phyloP scores from a whole-genome alignment of 495 filamentous ascomycete species.

The Parathielavia hyrcaniae region DNA sequence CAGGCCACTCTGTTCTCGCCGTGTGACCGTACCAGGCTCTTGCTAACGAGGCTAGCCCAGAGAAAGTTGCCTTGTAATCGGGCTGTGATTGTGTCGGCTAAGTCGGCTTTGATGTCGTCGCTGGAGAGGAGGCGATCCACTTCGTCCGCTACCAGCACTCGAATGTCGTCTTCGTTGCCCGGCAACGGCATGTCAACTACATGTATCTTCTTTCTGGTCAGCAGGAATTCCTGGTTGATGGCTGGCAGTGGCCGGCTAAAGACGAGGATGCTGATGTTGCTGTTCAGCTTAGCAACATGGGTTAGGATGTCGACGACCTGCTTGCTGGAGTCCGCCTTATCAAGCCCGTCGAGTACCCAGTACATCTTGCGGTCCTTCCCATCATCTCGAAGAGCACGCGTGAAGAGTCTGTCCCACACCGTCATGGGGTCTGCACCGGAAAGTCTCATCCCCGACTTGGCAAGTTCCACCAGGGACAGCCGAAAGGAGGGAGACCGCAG shows the following conservation, averaged over 20 bases:
- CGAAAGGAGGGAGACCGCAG: conserved; percentile 13
- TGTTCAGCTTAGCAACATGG: not conserved
- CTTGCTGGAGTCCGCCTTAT: conserved; percentile 25
- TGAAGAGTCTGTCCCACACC: conserved; percentile 1
- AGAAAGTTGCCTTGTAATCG: conserved; percentile 28
- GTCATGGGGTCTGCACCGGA: not conserved
- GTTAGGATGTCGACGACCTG: conserved; percentile 23
- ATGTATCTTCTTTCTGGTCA: not conserved
- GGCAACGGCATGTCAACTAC: conserved; percentile 10
- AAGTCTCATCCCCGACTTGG: not conserved
- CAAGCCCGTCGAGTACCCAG: conserved; percentile 30
- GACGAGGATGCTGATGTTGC: conserved; percentile 7
- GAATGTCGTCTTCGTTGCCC: conserved; percentile 27
- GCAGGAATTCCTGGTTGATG: conserved; percentile 8
- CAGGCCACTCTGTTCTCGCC: conserved; percentile 2
- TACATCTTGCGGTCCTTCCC: conserved; percentile 13
- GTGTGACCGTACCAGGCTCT: conserved; percentile 5
- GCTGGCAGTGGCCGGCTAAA: conserved; percentile 3
- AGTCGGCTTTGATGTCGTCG: conserved; percentile 18
- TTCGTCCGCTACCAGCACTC: conserved; percentile 16
- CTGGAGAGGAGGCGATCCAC: conserved; percentile 14
- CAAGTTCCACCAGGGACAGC: not conserved
- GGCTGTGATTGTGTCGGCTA: conserved; percentile 16
- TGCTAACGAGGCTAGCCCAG: conserved; percentile 20
- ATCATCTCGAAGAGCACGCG: not conserved